Evolutionary conservation across 2,329 filamentous ascomycete genomes (phyloP), one percentile per base, ranked within the genome.

Genomic region (Clarireedia homoeocarpa): DNA sequence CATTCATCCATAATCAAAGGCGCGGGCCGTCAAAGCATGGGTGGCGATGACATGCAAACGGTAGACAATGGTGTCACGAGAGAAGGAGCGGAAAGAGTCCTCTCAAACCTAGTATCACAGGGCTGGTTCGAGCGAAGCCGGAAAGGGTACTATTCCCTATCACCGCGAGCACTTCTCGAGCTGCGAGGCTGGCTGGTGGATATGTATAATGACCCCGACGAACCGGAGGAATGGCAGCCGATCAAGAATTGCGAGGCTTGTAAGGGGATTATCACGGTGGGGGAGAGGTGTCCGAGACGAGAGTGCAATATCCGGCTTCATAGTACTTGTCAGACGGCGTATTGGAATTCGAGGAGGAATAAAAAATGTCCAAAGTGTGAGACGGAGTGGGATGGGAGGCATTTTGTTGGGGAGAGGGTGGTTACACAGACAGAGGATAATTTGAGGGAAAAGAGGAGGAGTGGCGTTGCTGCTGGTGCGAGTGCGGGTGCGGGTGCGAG

Each of bases 181-280:
- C 74, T 99, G 56, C 79, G 86, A 57, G 78, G 81, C 1, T 97
- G 91, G 85, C 78, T 99, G 49, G 74, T 89, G n/a, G 88, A 89
- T 53, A 89, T 86, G 27, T 99, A 96, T 71, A 97, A 99, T 67
- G 88, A 95, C 55, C 80, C 77, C 1, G 82, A 82, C 9, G 72
- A 75, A 1, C 72, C 74, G 0, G 73, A 75, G n/a, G 82, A 82
- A 36, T 83, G 80, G 76, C 80, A 89, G 67, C 83, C 84, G 60
- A 88, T 99, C 69, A 95, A 94, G 73, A 83, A 85, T 60, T 99
- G 94, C 69, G 82, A 87, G 66, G 91, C 89, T 0, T 99, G 94
- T 71, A 88, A 84, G 70, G 91, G 96, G 62, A 86, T 97, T 59
- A 82, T 97, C 42, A 99, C 92, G 0, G 75, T 87, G 61, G 91